Evolutionary conservation across 768 basidiomycete genomes (phyloP).

Genomic region (Rhizopogon vinicolor): DNA sequence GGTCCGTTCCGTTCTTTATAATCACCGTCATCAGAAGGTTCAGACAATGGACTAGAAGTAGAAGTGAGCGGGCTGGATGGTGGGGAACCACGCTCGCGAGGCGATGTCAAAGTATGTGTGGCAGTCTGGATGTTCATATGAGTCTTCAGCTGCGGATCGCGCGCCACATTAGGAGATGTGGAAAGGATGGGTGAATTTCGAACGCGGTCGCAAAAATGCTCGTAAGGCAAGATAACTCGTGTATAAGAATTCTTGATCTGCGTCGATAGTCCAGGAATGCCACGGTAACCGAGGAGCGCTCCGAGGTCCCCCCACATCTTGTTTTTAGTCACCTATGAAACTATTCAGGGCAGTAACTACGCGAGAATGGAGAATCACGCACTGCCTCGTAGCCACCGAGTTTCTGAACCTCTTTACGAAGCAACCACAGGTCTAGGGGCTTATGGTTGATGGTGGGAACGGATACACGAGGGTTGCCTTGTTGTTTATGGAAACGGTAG

Average conservation of each 20-base stretch:
- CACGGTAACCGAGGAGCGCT: constrained; percentile 75
- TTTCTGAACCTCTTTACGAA: constrained; percentile 88
- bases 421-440: constrained; percentile 87
- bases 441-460: constrained; percentile 94
- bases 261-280: constrained; percentile 76
- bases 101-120: constrained; percentile 33
- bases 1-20: constrained; percentile 47
- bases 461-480: constrained; percentile 85
- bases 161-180: constrained; percentile 31
- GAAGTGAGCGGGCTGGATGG: constrained; percentile 75
- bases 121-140: constrained; percentile 43
- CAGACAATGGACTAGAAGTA: constrained; percentile 74
- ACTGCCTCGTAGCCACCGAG: constrained; percentile 87
- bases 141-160: constrained; percentile 51
- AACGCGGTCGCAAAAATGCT: constrained; percentile 79
- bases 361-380: constrained; percentile 26
- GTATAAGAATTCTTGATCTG: constrained; percentile 89
- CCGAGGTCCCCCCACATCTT: constrained; percentile 91
- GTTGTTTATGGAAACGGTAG: constrained; percentile 94
- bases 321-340: constrained; percentile 65
- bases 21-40: constrained; percentile 76
- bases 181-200: constrained; percentile 55
- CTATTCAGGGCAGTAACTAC: constrained; percentile 20
- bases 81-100: constrained; percentile 47
- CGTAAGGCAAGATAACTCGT: constrained; percentile 93